Evolutionary conservation across 1,284 basidiomycete species (phyloP).

Genomic region (Puccinia triticina): DNA sequence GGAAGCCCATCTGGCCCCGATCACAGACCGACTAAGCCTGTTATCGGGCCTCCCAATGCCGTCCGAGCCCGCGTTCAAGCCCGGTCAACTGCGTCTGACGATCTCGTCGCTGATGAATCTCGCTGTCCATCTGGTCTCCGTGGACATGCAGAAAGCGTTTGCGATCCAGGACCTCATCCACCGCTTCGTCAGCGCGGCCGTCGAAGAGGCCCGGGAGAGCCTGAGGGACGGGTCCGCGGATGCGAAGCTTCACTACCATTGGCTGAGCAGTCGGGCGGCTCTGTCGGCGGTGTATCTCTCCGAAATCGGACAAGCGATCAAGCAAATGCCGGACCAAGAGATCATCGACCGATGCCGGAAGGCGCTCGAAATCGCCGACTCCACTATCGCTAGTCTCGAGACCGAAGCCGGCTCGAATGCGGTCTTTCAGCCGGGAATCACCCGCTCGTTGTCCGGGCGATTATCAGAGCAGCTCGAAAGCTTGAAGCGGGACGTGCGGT

Average conservation of each 20-base stretch:
- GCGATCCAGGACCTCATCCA: conserved; percentile 21
- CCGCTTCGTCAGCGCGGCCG: neutral
- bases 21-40: neutral
- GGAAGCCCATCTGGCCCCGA: neutral
- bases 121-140: conserved; percentile 31
- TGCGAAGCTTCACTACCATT: conserved; percentile 30
- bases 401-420: neutral
- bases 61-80: neutral
- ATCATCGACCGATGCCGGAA: conserved; percentile 24
- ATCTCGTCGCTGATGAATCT: conserved; percentile 33
- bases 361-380: neutral
- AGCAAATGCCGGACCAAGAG: neutral
- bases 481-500: conserved; percentile 16
- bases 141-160: conserved; percentile 29
- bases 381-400: conserved; percentile 7
- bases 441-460: conserved; percentile 16
- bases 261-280: conserved; percentile 41
- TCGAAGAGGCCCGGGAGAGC: neutral
- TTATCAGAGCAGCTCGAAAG: conserved; percentile 20
- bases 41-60: neutral
- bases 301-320: conserved; percentile 28
- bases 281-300: conserved; percentile 42
- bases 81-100: conserved; percentile 3
- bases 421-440: conserved; percentile 1
- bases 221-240: neutral